Conservation (phyloP, 225 moss, liverwort and hornwort species). For the Thuidium tamariscinum region DNA sequence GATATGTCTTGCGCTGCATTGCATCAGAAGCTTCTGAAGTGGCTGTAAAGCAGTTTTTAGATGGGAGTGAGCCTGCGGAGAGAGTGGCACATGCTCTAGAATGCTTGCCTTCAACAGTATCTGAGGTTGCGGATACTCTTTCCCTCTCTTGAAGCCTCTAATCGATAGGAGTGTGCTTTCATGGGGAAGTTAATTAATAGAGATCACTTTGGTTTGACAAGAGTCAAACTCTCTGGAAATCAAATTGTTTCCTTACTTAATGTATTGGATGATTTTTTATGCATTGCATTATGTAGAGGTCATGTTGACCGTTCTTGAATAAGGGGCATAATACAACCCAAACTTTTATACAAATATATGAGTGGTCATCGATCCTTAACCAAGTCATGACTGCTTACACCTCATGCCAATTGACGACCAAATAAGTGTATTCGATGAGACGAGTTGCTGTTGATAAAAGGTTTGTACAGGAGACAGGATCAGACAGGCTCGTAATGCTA, state of each 20-base stretch:
- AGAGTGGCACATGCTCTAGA: conserved; percentile 55
- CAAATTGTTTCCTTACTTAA: not conserved
- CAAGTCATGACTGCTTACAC: not conserved
- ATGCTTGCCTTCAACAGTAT: conserved; percentile 38
- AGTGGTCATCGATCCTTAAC: not conserved
- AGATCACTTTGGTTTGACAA: not conserved
- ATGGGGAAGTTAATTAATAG: not conserved
- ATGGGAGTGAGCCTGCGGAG: conserved; percentile 30
- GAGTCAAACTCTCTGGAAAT: not conserved
- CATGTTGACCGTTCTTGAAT: not conserved
- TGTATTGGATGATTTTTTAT: not conserved
- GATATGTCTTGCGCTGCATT: not conserved
- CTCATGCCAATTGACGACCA: not conserved
- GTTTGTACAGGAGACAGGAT: not conserved
- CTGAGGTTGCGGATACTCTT: not conserved
- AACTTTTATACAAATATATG: not conserved
- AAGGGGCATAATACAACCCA: not conserved
- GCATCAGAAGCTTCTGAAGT: conserved; percentile 51
- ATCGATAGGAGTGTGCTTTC: not conserved
- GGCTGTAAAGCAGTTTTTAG: conserved; percentile 38
- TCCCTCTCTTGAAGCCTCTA: not conserved
- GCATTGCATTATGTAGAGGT: not conserved
- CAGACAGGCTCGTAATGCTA: not conserved
- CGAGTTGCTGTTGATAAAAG: not conserved
- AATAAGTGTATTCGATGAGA: not conserved